These are phyloP conservation scores for Lactarius hengduanensis DNA, from an alignment of 768 basidiomycete genomes.

Conservation along the genomic window DNA sequence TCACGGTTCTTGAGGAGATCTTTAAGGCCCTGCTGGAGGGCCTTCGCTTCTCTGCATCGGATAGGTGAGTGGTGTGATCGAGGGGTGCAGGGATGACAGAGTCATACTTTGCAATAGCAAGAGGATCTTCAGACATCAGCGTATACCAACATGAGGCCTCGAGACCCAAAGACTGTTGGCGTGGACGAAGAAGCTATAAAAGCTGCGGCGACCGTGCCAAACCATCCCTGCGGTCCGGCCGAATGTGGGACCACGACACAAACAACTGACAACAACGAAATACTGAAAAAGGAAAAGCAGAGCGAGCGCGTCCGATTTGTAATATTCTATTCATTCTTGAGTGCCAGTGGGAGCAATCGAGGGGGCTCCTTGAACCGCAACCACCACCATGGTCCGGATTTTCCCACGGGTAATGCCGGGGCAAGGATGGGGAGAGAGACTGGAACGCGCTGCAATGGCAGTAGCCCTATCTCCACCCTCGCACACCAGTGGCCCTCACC, in stretches of 20 bases:
- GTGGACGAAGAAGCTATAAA: conserved; percentile 11
- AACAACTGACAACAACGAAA: conserved; percentile 1
- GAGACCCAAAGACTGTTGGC: neutral
- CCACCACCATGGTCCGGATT: too few species aligned
- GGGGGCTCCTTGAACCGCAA: too few species aligned
- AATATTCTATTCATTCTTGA: too few species aligned
- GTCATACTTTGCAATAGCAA: conserved; percentile 40
- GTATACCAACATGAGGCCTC: conserved; percentile 23
- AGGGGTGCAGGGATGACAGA: conserved; percentile 18
- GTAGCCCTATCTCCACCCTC: too few species aligned
- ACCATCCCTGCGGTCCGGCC: conserved; percentile 1
- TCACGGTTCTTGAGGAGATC: conserved; percentile 69
- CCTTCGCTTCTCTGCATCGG: conserved; percentile 68
- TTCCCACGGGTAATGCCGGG: too few species aligned
- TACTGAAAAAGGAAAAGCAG: too few species aligned
- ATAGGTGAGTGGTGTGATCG: conserved; percentile 24
- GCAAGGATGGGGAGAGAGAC: too few species aligned
- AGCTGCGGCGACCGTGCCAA: conserved; percentile 4
- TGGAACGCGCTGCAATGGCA: too few species aligned
- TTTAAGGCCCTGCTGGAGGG: conserved; percentile 70
- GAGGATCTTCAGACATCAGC: conserved; percentile 43
- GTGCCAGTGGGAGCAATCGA: too few species aligned
- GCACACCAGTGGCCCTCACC: too few species aligned
- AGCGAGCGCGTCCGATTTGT: too few species aligned
- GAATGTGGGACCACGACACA: neutral